Evolutionary conservation across 306 rosid genomes (phyloP).

Genomic region (Quercus robur): DNA sequence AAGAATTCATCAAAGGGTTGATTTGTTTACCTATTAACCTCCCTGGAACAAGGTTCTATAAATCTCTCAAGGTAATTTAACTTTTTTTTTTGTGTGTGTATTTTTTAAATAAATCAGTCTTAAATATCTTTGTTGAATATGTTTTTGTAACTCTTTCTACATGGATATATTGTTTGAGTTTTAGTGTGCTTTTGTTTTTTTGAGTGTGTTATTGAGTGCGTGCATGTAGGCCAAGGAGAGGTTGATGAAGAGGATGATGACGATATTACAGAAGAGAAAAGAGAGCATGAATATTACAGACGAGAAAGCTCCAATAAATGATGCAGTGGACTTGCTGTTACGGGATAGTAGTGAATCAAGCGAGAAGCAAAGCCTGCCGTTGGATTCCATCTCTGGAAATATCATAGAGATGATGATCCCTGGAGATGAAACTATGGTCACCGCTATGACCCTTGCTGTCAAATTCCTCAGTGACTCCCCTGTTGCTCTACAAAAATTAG

Average conservation of each 20-base stretch:
- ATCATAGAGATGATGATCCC: slow-evolving; percentile 86
- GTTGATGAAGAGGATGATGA: slow-evolving; percentile 61
- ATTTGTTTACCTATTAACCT: slow-evolving; percentile 82
- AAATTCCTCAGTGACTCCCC: slow-evolving; percentile 61
- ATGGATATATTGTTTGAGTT: too few species aligned
- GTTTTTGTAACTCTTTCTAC: too few species aligned
- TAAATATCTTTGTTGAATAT: too few species aligned
- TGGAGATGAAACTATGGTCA: slow-evolving; percentile 90
- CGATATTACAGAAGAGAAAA: slow-evolving; percentile 52
- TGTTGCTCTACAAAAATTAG: slow-evolving; percentile 43
- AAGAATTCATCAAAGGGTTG: slow-evolving; percentile 78
- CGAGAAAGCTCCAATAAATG: slow-evolving; percentile 32
- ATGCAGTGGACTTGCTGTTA: slow-evolving; percentile 69
- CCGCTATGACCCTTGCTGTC: slow-evolving; percentile 74
- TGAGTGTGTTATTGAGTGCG: background rate
- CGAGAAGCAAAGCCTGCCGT: slow-evolving; percentile 26
- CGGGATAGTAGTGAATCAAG: slow-evolving; percentile 39
- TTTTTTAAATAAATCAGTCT: too few species aligned
- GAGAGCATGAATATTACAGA: background rate
- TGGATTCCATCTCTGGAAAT: slow-evolving; percentile 65
- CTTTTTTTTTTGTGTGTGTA: background rate
- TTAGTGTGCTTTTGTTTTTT: background rate
- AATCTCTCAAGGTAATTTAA: slow-evolving; percentile 72
- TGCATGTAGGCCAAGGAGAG: slow-evolving; percentile 74
- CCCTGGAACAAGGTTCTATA: slow-evolving; percentile 78